These are phyloP conservation scores for Ceratobasidium sp. DNA, from an alignment of 1,284 basidiomycete genomes.

Conservation along the genomic window DNA sequence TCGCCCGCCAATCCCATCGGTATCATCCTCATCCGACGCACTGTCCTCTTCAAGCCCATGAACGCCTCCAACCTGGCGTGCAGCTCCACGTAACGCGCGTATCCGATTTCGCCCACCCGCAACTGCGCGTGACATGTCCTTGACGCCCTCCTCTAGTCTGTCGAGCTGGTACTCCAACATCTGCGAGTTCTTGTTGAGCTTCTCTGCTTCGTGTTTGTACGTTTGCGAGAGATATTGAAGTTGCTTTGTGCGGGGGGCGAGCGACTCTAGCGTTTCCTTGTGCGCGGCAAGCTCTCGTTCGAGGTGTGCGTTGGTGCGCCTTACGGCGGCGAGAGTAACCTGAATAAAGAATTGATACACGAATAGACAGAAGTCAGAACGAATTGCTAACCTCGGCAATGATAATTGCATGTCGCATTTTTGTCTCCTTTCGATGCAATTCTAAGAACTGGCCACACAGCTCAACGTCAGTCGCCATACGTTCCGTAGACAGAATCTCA, in stretches of 20 bases:
- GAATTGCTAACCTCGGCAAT: conserved; percentile 47
- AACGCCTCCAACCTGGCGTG: conserved; percentile 39
- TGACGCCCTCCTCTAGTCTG: conserved; percentile 45
- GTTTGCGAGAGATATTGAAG: conserved; percentile 41
- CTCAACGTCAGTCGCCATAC: conserved; percentile 48
- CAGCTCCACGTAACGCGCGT: conserved; percentile 35
- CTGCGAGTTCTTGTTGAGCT: conserved; percentile 42
- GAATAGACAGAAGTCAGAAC: too few relatives aligned
- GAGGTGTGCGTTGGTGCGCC: conserved; percentile 46
- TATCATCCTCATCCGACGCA: conserved; percentile 38
- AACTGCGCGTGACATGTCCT: conserved; percentile 42
- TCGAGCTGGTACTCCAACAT: conserved; percentile 49
- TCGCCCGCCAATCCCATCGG: neutral
- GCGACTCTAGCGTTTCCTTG: conserved; percentile 44
- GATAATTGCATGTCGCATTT: conserved; percentile 46
- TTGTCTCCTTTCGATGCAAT: conserved; percentile 45
- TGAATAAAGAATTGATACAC: neutral
- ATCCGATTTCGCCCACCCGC: conserved; percentile 43
- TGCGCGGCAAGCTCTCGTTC: conserved; percentile 42
- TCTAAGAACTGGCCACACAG: conserved; percentile 46
- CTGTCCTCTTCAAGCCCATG: conserved; percentile 43
- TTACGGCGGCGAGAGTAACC: conserved; percentile 43
- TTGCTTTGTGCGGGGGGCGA: conserved; percentile 38
- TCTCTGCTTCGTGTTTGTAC: conserved; percentile 39
- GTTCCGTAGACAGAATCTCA: conserved; percentile 17